Evolutionary conservation across 768 basidiomycete genomes (phyloP).

Genomic region (Boletus reticulatus): DNA sequence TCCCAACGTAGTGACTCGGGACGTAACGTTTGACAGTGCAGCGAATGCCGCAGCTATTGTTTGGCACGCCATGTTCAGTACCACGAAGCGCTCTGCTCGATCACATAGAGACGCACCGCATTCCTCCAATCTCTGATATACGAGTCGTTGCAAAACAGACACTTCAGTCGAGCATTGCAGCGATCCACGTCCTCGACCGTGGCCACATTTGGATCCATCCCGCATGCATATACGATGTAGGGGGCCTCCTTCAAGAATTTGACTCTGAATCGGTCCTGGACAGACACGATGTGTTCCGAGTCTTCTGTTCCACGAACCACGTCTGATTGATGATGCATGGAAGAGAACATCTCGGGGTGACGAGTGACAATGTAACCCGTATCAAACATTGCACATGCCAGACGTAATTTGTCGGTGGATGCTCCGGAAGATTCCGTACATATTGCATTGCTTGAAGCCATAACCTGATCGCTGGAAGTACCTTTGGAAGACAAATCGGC

Average conservation of each 20-base stretch:
- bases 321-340: neutral
- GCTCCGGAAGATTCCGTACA: too few relatives aligned
- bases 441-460: neutral
- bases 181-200: slow-evolving; percentile 2
- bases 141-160: neutral
- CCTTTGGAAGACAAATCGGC: neutral
- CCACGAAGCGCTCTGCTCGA: too few relatives aligned
- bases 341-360: neutral
- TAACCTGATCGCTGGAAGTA: too few relatives aligned
- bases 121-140: neutral
- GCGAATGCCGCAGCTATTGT: neutral
- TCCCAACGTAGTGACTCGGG: neutral
- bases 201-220: neutral
- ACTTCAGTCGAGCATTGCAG: neutral
- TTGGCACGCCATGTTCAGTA: neutral
- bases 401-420: neutral
- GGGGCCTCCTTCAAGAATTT: neutral
- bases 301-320: too few relatives aligned
- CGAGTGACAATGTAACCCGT: neutral
- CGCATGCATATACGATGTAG: neutral
- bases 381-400: slow-evolving; percentile 4
- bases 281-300: neutral
- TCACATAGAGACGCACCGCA: neutral
- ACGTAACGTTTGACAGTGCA: too few relatives aligned
- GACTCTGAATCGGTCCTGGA: neutral